These are phyloP conservation scores for Groenewaldozyma auringiensis DNA, from an alignment of 1,139 yeast species.

Conservation along the genomic window DNA sequence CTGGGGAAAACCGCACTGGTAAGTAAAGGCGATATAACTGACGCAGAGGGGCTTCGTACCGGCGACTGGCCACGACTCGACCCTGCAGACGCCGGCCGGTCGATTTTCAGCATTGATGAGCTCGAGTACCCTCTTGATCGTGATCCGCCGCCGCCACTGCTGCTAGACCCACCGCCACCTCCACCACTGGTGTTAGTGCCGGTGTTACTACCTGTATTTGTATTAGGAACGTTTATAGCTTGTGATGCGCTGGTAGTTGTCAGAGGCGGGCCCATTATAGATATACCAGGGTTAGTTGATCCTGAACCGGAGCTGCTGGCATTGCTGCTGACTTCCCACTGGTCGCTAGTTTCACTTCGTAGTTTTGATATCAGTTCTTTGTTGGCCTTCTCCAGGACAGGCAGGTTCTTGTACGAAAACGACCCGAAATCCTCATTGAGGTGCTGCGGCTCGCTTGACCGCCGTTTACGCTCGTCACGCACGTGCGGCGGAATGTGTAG, in stretches of 20 bases:
- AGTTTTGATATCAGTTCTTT: conserved; percentile 84
- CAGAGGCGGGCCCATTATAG: neutral
- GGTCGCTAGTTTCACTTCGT: conserved; percentile 69
- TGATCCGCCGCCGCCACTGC: neutral
- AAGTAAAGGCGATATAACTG: neutral
- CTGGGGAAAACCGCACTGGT: conserved; percentile 2
- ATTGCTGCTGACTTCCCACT: conserved; percentile 1
- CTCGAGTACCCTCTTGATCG: conserved; percentile 2
- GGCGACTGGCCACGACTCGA: conserved; percentile 11
- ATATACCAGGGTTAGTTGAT: neutral
- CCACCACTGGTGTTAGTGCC: too few relatives aligned
- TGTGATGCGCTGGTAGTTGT: neutral
- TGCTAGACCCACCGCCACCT: too few relatives aligned
- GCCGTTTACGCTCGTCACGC: conserved; percentile 52
- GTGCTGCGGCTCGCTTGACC: conserved; percentile 54
- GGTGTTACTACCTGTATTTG: neutral
- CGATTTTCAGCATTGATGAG: neutral
- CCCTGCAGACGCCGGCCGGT: conserved; percentile 8
- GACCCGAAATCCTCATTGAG: conserved; percentile 74
- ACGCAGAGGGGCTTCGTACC: conserved; percentile 5
- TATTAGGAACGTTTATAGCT: neutral
- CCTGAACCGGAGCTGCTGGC: neutral
- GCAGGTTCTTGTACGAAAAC: conserved; percentile 79
- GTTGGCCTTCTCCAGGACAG: conserved; percentile 88
- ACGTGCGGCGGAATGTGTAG: conserved; percentile 48